Percentiles rank a stretch among this genome's conserved stretches.
These are phyloP conservation scores for Aulographum hederae DNA, from an alignment of 2,329 filamentous ascomycete genomes.

Conservation along the genomic window DNA sequence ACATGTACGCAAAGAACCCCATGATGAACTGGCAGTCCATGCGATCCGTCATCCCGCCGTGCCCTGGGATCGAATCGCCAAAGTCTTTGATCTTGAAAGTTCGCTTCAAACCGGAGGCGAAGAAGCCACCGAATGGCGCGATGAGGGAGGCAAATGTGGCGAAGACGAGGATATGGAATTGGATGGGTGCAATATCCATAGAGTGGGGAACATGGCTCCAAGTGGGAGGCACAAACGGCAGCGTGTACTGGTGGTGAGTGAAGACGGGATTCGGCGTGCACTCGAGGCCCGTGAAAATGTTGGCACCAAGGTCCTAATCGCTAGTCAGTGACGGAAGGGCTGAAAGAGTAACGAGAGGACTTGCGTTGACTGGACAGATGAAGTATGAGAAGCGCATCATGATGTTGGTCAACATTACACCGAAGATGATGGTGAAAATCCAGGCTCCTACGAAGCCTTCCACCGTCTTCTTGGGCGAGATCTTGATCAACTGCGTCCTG, in stretches of 20 bases:
- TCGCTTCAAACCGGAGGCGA: conserved; percentile 90
- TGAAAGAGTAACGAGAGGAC: conserved; percentile 10
- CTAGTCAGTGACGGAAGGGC: conserved; percentile 6
- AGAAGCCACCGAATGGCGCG: conserved; percentile 95
- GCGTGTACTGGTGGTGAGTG: conserved; percentile 52
- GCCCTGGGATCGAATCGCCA: conserved; percentile 90
- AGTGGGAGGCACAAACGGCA: conserved; percentile 37
- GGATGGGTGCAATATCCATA: conserved; percentile 68
- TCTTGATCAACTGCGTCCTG: conserved; percentile 87
- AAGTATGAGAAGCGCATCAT: conserved; percentile 91
- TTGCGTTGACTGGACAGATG: conserved; percentile 82
- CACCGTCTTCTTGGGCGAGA: conserved; percentile 97
- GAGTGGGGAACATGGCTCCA: conserved; percentile 55
- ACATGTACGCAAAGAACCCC: conserved; percentile 97
- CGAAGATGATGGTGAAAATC: conserved; percentile 85
- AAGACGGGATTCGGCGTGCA: conserved; percentile 90
- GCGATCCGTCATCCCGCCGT: conserved; percentile 93
- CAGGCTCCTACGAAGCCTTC: conserved; percentile 94
- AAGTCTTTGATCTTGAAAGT: conserved; percentile 99
- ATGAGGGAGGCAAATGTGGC: conserved; percentile 92
- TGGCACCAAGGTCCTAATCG: conserved; percentile 62
- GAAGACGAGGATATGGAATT: conserved; percentile 79
- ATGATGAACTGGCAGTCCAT: conserved; percentile 99
- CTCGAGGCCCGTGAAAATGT: conserved; percentile 74
- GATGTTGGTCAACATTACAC: conserved; percentile 61